Evolutionary conservation across 2,329 filamentous ascomycete species (phyloP).

Genomic region (Mycosphaerella arachidis): DNA sequence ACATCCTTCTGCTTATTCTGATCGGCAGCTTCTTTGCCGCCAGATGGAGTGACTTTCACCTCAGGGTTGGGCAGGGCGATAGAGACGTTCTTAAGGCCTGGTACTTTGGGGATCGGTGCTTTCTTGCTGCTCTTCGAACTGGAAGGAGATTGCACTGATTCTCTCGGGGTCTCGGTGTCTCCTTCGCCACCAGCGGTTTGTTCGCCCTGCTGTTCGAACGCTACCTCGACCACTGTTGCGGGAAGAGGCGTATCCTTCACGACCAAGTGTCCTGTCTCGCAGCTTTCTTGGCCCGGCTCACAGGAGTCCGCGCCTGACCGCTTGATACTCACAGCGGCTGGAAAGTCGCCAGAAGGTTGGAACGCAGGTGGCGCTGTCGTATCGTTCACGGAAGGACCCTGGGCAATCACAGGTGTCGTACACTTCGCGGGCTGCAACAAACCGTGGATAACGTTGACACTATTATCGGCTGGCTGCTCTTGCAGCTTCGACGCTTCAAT

Average conservation of each 20-base stretch:
- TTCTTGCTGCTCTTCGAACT: constrained; percentile 8
- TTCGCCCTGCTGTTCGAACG: not conserved
- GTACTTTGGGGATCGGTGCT: constrained; percentile 9
- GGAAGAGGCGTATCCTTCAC: not conserved
- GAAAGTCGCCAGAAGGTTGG: not conserved
- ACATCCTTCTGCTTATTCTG: not conserved
- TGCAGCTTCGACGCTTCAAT: not conserved
- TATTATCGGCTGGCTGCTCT: not conserved
- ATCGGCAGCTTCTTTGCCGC: not conserved
- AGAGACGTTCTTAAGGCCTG: constrained; percentile 9
- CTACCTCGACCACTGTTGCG: not conserved
- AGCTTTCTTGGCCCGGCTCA: not conserved
- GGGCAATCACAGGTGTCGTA: not conserved
- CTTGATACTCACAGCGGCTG: not conserved
- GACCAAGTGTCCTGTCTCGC: not conserved
- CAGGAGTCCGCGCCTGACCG: not conserved
- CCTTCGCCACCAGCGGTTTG: not conserved
- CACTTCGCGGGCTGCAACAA: not conserved
- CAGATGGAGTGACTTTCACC: not conserved
- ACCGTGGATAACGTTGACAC: not conserved
- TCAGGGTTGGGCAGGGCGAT: constrained; percentile 7
- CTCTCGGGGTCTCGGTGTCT: not conserved
- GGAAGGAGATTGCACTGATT: not conserved
- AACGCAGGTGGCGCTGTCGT: not conserved
- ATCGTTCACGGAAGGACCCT: not conserved